Evolutionary conservation across 305 asterid genomes (phyloP).

Genomic region (Fraxinus greggii): DNA sequence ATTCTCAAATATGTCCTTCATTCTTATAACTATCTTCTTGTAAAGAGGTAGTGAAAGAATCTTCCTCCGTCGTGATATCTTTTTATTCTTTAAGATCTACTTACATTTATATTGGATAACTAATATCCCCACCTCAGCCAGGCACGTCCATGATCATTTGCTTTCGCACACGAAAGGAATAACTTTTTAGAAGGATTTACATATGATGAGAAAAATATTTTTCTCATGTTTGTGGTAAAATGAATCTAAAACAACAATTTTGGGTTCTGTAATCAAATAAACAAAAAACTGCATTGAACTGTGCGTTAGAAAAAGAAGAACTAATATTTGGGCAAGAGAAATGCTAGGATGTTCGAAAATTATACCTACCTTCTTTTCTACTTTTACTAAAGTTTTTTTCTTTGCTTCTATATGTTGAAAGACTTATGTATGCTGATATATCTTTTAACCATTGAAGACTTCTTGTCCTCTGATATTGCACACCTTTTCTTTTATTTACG

Average conservation of each 20-base stretch:
- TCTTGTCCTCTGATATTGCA: neutral
- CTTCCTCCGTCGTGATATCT: neutral
- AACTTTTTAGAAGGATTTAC: neutral
- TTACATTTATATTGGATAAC: neutral
- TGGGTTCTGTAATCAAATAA: neutral
- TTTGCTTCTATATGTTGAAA: neutral
- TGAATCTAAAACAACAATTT: neutral
- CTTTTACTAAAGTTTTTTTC: neutral
- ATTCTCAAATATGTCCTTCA: neutral
- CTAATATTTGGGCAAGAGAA: neutral
- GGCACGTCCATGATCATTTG: neutral
- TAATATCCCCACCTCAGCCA: neutral
- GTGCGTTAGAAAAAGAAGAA: neutral
- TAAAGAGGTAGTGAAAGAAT: neutral
- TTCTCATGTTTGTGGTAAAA: neutral
- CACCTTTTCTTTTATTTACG: neutral
- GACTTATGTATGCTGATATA: neutral
- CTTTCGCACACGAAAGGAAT: neutral
- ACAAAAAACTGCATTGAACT: neutral
- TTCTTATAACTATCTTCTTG: neutral
- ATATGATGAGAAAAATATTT: neutral
- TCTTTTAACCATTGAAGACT: neutral
- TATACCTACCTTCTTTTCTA: neutral
- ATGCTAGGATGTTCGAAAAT: neutral
- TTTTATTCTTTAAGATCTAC: neutral